Evolutionary conservation across 371 early-diverging fungal genomes (phyloP).

Genomic region (Choanephora cucurbitarum): DNA sequence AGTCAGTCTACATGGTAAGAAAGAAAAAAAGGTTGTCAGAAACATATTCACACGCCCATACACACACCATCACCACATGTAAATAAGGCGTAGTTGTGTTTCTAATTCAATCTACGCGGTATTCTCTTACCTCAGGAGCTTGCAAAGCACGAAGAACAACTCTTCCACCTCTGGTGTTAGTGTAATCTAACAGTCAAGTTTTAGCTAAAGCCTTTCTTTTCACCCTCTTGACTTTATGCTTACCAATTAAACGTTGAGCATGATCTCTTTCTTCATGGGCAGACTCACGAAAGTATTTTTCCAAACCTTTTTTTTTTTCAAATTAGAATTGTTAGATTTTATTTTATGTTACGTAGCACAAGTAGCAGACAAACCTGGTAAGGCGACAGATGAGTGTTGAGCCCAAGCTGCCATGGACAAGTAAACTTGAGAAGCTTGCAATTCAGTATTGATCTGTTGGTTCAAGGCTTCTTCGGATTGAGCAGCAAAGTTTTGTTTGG

Average conservation of each 20-base stretch:
- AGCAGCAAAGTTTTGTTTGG: conserved; percentile 68
- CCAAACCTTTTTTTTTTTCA: conserved; percentile 53
- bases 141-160: conserved; percentile 52
- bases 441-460: conserved; percentile 64
- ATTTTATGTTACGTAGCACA: background rate
- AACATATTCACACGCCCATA: background rate
- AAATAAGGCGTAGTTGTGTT: background rate
- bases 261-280: conserved; percentile 64
- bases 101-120: background rate
- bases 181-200: conserved; percentile 38
- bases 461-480: conserved; percentile 69
- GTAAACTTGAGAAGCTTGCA: conserved; percentile 62
- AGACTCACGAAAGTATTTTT: conserved; percentile 60
- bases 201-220: no score
- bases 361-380: conserved; percentile 45
- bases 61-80: background rate
- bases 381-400: conserved; percentile 52
- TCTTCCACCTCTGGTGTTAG: conserved; percentile 59
- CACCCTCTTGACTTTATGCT: background rate
- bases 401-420: conserved; percentile 63
- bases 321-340: background rate
- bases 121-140: conserved; percentile 46
- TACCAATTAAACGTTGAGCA: conserved; percentile 56
- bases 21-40: conserved; percentile 1
- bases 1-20: conserved; percentile 61